Conservation (phyloP, 2,329 filamentous ascomycete genomes). For the Scedosporium aurantiacum region DNA sequence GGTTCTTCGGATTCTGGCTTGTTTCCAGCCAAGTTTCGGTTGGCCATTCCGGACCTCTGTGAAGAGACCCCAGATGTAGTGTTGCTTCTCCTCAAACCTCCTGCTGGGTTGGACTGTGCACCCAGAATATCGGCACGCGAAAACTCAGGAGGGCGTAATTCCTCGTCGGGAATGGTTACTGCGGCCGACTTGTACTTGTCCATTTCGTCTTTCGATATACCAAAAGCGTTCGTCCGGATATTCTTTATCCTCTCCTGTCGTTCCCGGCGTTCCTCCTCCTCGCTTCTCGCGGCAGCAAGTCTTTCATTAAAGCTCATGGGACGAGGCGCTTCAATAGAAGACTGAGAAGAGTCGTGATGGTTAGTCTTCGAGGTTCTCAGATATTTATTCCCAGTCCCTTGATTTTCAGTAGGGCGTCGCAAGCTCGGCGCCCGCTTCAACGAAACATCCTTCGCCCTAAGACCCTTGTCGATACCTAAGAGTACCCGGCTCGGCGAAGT, state of each 20-base stretch:
- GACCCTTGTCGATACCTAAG: conserved; percentile 81
- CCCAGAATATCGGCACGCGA: conserved; percentile 53
- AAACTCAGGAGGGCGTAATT: conserved; percentile 39
- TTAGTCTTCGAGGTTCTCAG: background rate
- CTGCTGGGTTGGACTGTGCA: conserved; percentile 29
- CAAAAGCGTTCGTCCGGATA: conserved; percentile 44
- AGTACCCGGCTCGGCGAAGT: conserved; percentile 70
- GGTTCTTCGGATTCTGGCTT: conserved; percentile 25
- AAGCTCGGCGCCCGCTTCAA: conserved; percentile 59
- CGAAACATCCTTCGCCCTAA: conserved; percentile 71
- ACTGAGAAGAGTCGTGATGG: background rate
- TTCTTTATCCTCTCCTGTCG: conserved; percentile 40
- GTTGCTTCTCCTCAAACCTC: conserved; percentile 19
- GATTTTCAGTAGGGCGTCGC: conserved; percentile 19
- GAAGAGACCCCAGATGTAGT: background rate
- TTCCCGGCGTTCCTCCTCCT: conserved; percentile 41
- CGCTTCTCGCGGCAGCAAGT: conserved; percentile 56
- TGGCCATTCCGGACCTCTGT: conserved; percentile 7
- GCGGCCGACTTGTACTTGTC: conserved; percentile 48
- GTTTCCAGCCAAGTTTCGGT: conserved; percentile 11
- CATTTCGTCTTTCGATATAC: conserved; percentile 46
- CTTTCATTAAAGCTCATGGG: conserved; percentile 70
- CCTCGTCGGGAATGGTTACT: conserved; percentile 39
- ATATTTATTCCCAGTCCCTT: background rate
- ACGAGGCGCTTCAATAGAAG: conserved; percentile 21